A percentile compares a stretch with the other conserved stretches of the same genome.
Conservation (phyloP, 2,329 filamentous ascomycete species). For the Claviceps digitariae region DNA sequence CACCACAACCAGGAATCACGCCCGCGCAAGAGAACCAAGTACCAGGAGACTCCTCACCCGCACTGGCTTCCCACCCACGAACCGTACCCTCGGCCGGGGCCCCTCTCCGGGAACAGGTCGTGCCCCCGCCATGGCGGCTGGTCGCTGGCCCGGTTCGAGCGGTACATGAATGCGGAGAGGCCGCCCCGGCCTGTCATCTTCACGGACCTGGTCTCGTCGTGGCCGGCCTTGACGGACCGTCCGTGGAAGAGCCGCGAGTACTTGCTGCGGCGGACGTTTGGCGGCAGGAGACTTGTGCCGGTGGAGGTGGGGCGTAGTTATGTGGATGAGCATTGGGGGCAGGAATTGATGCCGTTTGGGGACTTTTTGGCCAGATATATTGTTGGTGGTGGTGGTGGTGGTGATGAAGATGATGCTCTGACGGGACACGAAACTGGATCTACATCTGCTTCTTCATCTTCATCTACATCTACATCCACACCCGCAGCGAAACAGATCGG, state of each 20-base stretch:
- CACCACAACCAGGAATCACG: neutral
- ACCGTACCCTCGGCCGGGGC: conserved; percentile 14
- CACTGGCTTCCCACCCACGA: conserved; percentile 15
- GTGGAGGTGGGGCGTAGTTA: conserved; percentile 81
- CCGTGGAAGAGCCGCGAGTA: conserved; percentile 66
- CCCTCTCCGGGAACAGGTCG: conserved; percentile 9
- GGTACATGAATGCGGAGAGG: conserved; percentile 36
- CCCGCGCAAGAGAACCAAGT: conserved; percentile 12
- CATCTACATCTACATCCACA: too few species aligned
- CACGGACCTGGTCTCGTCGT: conserved; percentile 44
- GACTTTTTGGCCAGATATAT: conserved; percentile 57
- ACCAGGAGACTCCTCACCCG: neutral
- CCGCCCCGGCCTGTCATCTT: conserved; percentile 55
- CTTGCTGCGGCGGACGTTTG: conserved; percentile 59
- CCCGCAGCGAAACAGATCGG: conserved; percentile 31
- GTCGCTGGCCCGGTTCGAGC: conserved; percentile 46
- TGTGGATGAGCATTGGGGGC: conserved; percentile 72
- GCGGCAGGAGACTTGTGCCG: conserved; percentile 67
- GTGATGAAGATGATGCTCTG: neutral
- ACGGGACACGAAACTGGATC: too few species aligned
- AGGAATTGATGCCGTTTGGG: conserved; percentile 62
- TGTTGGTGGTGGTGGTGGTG: conserved; percentile 1
- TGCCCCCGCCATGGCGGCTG: conserved; percentile 24
- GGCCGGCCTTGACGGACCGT: conserved; percentile 59
- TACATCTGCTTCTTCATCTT: neutral